Evolutionary conservation across 352 stramenopile genomes (phyloP).

Genomic region (Paralagenidium karlingii): DNA sequence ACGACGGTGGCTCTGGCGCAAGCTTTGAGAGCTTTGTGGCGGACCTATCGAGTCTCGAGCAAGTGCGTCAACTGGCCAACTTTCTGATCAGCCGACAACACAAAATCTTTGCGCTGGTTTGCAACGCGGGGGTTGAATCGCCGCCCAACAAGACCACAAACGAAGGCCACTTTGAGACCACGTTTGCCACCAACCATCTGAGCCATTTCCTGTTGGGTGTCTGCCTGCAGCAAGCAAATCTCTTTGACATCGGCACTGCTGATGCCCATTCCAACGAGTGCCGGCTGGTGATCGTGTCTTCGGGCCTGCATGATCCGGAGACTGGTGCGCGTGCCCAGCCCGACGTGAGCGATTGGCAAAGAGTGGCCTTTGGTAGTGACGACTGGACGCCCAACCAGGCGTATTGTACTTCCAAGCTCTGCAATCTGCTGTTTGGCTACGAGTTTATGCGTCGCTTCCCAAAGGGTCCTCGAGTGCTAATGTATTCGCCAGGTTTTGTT

Average conservation of each 20-base stretch:
- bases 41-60: constrained; percentile 18
- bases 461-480: constrained; percentile 13
- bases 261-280: constrained; percentile 1
- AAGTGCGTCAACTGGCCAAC: constrained; percentile 8
- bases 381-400: constrained; percentile 5
- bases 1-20: not conserved
- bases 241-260: constrained; percentile 6
- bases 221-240: constrained; percentile 8
- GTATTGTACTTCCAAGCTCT: constrained; percentile 27
- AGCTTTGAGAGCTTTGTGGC: not conserved
- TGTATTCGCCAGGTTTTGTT: constrained; percentile 21
- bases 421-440: constrained; percentile 27
- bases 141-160: constrained; percentile 5
- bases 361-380: constrained; percentile 16
- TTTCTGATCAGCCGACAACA: constrained; percentile 8
- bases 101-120: constrained; percentile 19
- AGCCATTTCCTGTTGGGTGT: constrained; percentile 23
- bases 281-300: constrained; percentile 24
- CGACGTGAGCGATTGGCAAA: constrained; percentile 18
- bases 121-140: constrained; percentile 21
- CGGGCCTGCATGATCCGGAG: constrained; percentile 18
- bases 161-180: constrained; percentile 23
- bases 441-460: constrained; percentile 17
- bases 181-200: constrained; percentile 25
- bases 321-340: constrained; percentile 3